These are phyloP conservation scores for Vinca minor DNA, from an alignment of 257 asterid species.

Conservation along the genomic window DNA sequence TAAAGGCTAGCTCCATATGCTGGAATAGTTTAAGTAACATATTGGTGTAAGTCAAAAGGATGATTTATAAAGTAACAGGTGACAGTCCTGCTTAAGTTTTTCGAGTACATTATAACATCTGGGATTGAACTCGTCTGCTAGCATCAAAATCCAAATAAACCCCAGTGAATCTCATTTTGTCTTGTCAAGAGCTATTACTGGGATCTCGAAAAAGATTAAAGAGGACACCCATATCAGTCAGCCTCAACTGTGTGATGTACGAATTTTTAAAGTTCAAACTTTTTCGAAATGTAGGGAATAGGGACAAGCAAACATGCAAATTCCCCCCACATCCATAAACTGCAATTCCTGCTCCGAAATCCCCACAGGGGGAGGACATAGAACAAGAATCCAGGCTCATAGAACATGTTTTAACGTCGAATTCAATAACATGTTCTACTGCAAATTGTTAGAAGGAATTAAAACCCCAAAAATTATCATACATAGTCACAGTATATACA, in stretches of 20 bases:
- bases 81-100: background rate
- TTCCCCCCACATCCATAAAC: background rate
- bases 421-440: background rate
- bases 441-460: background rate
- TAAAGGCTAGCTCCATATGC: background rate
- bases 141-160: background rate
- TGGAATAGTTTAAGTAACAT: background rate
- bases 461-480: background rate
- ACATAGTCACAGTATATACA: background rate
- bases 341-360: background rate
- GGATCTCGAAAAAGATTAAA: background rate
- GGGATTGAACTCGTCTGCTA: background rate
- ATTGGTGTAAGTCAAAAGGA: too few species aligned
- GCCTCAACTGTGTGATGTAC: background rate
- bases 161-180: background rate
- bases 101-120: background rate
- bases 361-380: too few species aligned
- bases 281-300: background rate
- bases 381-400: background rate
- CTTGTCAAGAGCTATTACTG: background rate
- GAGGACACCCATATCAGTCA: background rate
- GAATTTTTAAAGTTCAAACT: background rate
- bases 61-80: background rate
- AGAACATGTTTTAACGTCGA: background rate
- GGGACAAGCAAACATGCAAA: background rate